Percentiles rank a stretch among this genome's conserved stretches.
These are phyloP conservation scores for Cyathus striatus DNA, from an alignment of 768 basidiomycete genomes.

Conservation along the genomic window DNA sequence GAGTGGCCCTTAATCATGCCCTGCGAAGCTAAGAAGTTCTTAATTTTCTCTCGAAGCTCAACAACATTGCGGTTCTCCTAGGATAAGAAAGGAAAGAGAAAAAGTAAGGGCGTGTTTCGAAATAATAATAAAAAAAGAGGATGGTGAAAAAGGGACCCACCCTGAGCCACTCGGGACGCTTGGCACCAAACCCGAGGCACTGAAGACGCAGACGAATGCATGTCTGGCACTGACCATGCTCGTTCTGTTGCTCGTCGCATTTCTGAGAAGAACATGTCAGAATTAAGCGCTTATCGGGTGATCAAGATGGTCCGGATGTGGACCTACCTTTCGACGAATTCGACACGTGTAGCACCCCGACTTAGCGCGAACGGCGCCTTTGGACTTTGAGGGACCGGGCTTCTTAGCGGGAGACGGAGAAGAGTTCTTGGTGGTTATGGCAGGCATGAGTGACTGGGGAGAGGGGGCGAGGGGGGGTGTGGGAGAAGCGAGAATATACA, in stretches of 20 bases:
- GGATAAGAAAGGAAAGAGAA: conserved; percentile 9
- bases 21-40: conserved; percentile 71
- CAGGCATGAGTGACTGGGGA: conserved; percentile 23
- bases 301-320: conserved; percentile 8
- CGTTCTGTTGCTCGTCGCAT: conserved; percentile 73
- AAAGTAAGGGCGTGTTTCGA: too few relatives aligned
- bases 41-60: conserved; percentile 73
- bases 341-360: conserved; percentile 88
- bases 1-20: conserved; percentile 91
- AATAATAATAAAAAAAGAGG: neutral
- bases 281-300: conserved; percentile 10
- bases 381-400: conserved; percentile 60
- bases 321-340: conserved; percentile 73
- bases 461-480: conserved; percentile 8
- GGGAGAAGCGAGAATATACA: too few relatives aligned
- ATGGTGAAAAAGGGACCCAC: conserved; percentile 38
- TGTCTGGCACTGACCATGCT: conserved; percentile 63
- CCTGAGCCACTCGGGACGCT: conserved; percentile 82
- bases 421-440: conserved; percentile 37
- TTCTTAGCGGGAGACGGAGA: conserved; percentile 38
- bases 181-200: conserved; percentile 81
- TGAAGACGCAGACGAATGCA: conserved; percentile 78
- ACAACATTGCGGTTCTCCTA: conserved; percentile 69
- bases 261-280: conserved; percentile 43
- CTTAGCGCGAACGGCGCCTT: conserved; percentile 81